A percentile compares a stretch with the other conserved stretches of the same genome.
Conservation (phyloP, 2,329 filamentous ascomycete genomes). For the Neonectria ditissima region DNA sequence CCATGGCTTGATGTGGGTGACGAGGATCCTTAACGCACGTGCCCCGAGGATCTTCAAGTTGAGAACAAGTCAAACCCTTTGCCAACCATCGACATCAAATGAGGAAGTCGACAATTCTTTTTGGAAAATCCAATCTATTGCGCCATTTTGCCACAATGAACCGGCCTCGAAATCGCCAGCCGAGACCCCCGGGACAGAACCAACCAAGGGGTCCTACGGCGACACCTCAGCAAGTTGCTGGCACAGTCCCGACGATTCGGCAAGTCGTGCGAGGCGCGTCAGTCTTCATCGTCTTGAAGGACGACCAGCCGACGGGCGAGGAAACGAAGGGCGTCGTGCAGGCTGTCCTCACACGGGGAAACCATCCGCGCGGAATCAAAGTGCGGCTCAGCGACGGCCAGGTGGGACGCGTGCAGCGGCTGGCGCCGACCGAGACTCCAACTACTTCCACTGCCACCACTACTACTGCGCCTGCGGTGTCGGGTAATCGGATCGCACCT, state of each 20-base stretch:
- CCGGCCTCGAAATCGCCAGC: slow-evolving; percentile 50
- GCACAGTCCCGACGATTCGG: slow-evolving; percentile 58
- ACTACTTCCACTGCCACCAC: no score
- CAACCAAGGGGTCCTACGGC: slow-evolving; percentile 38
- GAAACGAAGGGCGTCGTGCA: slow-evolving; percentile 75
- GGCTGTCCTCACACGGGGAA: slow-evolving; percentile 76
- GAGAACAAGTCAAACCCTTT: background rate
- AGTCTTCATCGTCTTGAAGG: slow-evolving; percentile 81
- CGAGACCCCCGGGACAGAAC: slow-evolving; percentile 41
- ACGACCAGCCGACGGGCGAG: slow-evolving; percentile 79
- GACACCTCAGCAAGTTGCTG: slow-evolving; percentile 51
- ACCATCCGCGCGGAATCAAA: slow-evolving; percentile 84
- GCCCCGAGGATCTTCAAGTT: background rate
- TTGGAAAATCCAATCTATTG: background rate
- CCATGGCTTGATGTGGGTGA: background rate
- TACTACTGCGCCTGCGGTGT: background rate
- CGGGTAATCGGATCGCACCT: slow-evolving; percentile 14
- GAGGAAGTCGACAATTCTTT: background rate
- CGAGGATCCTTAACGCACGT: background rate
- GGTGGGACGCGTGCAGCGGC: slow-evolving; percentile 78
- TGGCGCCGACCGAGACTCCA: slow-evolving; percentile 51
- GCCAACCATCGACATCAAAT: background rate
- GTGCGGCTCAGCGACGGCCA: slow-evolving; percentile 78
- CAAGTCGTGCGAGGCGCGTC: slow-evolving; percentile 70
- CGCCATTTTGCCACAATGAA: slow-evolving; percentile 43